These are phyloP conservation scores for Diaporthe velutina DNA, from an alignment of 2,329 filamentous ascomycete species.

Conservation along the genomic window DNA sequence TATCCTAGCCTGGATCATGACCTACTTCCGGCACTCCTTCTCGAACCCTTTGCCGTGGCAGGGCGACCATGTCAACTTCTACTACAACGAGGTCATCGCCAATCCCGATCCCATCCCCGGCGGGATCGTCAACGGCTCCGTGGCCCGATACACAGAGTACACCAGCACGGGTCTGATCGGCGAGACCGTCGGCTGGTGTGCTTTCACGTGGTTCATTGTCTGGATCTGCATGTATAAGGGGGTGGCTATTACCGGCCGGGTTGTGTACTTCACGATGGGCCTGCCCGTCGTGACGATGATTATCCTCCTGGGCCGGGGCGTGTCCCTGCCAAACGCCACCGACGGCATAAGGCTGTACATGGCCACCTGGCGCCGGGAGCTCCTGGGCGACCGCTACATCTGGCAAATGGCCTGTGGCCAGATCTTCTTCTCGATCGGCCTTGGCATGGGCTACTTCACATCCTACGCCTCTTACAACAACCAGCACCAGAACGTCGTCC, in stretches of 20 bases:
- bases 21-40: background rate
- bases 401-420: constrained; percentile 8
- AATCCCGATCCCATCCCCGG: background rate
- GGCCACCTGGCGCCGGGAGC: background rate
- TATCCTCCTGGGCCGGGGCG: background rate
- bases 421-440: constrained; percentile 11
- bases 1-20: constrained; percentile 6
- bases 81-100: constrained; percentile 5
- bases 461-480: constrained; percentile 11
- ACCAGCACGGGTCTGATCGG: background rate
- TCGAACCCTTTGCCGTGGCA: constrained; percentile 3
- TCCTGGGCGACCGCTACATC: background rate
- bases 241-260: background rate
- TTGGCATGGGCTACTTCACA: constrained; percentile 16
- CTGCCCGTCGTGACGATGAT: background rate
- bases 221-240: constrained; percentile 9
- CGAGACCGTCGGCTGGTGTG: constrained; percentile 12
- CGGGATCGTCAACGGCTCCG: background rate
- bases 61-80: constrained; percentile 1
- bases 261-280: constrained; percentile 4
- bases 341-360: background rate
- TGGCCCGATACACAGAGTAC: background rate
- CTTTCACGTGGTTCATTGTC: constrained; percentile 4
- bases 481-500: constrained; percentile 16
- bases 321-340: background rate